Percentiles rank a stretch among this genome's conserved stretches.
These are phyloP conservation scores for Trametes meyenii DNA, from an alignment of 768 basidiomycete genomes.

Conservation along the genomic window DNA sequence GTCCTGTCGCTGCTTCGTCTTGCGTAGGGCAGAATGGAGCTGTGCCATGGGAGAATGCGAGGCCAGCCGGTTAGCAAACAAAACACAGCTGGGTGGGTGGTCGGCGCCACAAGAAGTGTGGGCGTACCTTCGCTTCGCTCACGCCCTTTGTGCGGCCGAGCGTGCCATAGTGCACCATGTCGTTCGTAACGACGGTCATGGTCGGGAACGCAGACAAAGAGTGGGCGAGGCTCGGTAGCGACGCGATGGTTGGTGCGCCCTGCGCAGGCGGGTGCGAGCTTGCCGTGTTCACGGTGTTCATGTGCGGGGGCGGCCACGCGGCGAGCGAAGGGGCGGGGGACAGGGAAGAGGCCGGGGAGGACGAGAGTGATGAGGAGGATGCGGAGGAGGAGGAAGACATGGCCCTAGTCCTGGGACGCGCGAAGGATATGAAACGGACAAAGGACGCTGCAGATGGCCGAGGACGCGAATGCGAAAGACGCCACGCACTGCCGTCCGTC, in stretches of 20 bases:
- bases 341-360: constrained; percentile 19
- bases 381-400: constrained; percentile 20
- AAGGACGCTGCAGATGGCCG: constrained; percentile 23
- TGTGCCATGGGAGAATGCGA: constrained; percentile 10
- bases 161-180: constrained; percentile 36
- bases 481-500: constrained; percentile 16
- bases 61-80: background rate
- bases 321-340: constrained; percentile 16
- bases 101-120: background rate
- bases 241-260: constrained; percentile 27
- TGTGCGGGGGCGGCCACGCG: constrained; percentile 13
- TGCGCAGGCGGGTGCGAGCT: constrained; percentile 4
- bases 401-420: background rate
- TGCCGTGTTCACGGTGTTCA: background rate
- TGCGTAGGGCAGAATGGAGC: constrained; percentile 31
- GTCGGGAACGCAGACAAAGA: constrained; percentile 34
- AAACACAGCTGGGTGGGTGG: background rate
- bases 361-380: constrained; percentile 22
- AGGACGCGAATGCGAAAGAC: constrained; percentile 18
- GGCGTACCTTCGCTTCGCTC: constrained; percentile 33
- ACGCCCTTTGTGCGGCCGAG: constrained; percentile 28
- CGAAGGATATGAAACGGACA: constrained; percentile 18
- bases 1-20: constrained; percentile 29
- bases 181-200: constrained; percentile 33
- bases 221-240: constrained; percentile 34